Evolutionary conservation across 768 basidiomycete genomes (phyloP), one percentile per base, ranked within the genome.

Genomic region (Agaricus bisporus): DNA sequence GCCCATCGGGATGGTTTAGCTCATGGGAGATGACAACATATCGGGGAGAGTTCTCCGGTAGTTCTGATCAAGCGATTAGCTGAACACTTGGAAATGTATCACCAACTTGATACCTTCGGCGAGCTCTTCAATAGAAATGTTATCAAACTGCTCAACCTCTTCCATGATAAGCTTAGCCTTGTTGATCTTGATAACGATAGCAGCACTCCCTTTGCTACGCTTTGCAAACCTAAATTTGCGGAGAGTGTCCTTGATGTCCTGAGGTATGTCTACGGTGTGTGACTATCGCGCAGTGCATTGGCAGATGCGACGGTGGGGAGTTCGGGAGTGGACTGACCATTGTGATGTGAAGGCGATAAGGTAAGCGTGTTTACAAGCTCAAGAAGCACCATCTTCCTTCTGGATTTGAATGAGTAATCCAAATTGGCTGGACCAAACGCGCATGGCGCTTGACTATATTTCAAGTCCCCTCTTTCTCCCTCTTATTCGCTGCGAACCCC

Each of bases 181-280:
- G 77, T 94, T 86, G 70, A 95, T 91, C 81, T 94, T 95, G 69
- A 95, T 83, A 60, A 92, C 72, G 50, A 95, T 74, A 14, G 91
- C 92, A 22, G 90, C 85, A 60, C 77, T 85, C 37, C 84, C 87
- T 41, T 77, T 78, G 61, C 77, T 82, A 20, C 86, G 80, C 52
- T 91, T 88, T 12, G 89, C 76, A 56, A 80, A 78, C 15, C 79
- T 72, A 72, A 95, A 95, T 64, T 92, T 93, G 68, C 86, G 82
- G 39, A 95, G 81, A 22, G 82, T 72, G 58, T 86, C 82, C 67
- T 88, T 89, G 67, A 95, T 78, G 43, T 76, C 73, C 60, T 84
- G 76, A 0, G 90, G 89, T 62, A 94, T 91, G 65, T 95, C 93
- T 51, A 95, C 92, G 44, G 90, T 92, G 64, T 73, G 72, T 18